phyloP scores from a whole-genome alignment of 2,329 filamentous ascomycete species.

The Hyphodiscus sp. region DNA sequence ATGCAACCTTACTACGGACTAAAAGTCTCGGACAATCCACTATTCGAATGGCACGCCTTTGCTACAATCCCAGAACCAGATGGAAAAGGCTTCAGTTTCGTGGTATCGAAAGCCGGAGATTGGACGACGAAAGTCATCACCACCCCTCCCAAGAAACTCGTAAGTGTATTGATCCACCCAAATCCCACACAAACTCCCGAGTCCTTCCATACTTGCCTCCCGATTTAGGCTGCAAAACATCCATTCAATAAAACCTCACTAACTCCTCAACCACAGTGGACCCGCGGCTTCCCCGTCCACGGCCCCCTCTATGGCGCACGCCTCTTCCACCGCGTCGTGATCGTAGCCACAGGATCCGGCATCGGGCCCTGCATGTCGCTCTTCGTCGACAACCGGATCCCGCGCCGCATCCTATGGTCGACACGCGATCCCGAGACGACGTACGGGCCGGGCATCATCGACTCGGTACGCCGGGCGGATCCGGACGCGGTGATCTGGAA shows the following conservation, averaged over 20 bases:
- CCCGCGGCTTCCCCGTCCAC: slow-evolving; percentile 59
- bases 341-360: slow-evolving; percentile 67
- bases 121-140: slow-evolving; percentile 63
- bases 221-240: too few relatives aligned
- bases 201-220: too few relatives aligned
- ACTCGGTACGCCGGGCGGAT: slow-evolving; percentile 28
- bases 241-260: too few relatives aligned
- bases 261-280: slow-evolving; percentile 39
- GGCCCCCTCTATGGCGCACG: slow-evolving; percentile 63
- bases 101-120: slow-evolving; percentile 69
- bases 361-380: slow-evolving; percentile 53
- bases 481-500: slow-evolving; percentile 30
- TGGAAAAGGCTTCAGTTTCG: slow-evolving; percentile 55
- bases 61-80: slow-evolving; percentile 61
- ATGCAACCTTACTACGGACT: slow-evolving; percentile 43
- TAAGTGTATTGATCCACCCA: too few relatives aligned
- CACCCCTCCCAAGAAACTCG: slow-evolving; percentile 49
- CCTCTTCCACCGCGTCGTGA: slow-evolving; percentile 57
- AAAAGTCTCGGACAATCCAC: slow-evolving; percentile 55
- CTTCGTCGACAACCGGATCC: not conserved
- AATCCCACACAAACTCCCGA: too few relatives aligned
- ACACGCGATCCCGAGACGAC: slow-evolving; percentile 29
- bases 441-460: slow-evolving; percentile 29
- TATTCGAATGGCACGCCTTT: slow-evolving; percentile 70
- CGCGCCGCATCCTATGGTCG: slow-evolving; percentile 30